These are phyloP conservation scores for Torulaspora microellipsoides DNA, from an alignment of 805 yeast species.

Conservation along the genomic window DNA sequence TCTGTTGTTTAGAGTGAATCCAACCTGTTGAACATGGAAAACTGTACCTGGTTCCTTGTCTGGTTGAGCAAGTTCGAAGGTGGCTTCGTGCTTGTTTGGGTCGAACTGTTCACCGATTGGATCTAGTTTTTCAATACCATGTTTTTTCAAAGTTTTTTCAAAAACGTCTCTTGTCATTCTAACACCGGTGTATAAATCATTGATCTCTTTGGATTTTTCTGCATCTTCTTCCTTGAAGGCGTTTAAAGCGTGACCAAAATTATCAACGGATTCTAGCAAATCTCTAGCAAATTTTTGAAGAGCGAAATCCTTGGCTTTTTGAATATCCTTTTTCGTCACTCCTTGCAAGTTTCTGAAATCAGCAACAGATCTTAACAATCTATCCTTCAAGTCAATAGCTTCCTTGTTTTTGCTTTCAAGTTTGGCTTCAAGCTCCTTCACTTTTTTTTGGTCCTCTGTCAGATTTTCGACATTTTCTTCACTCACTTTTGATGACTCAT, in stretches of 20 bases:
- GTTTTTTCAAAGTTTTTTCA: conserved; percentile 73
- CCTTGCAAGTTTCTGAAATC: conserved; percentile 92
- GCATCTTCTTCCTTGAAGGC: conserved; percentile 64
- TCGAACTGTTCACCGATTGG: conserved; percentile 84
- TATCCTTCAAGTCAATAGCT: conserved; percentile 75
- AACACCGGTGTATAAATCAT: conserved; percentile 80
- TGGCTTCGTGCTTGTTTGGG: conserved; percentile 90
- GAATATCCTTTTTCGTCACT: conserved; percentile 79
- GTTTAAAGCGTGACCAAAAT: conserved; percentile 78
- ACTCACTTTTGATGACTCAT: conserved; percentile 2
- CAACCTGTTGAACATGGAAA: conserved; percentile 87
- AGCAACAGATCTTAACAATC: conserved; percentile 76
- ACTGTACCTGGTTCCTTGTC: conserved; percentile 90
- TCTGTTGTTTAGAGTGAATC: conserved; percentile 79
- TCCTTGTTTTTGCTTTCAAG: conserved; percentile 63
- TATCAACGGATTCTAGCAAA: conserved; percentile 82
- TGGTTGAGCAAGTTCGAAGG: conserved; percentile 81
- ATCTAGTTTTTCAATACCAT: conserved; percentile 76
- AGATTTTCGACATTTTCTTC: conserved; percentile 13
- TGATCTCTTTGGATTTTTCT: conserved; percentile 56
- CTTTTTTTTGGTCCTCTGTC: conserved; percentile 25
- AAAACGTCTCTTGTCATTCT: conserved; percentile 83
- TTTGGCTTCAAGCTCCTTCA: conserved; percentile 46
- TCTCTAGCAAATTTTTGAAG: conserved; percentile 89
- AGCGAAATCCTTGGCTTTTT: conserved; percentile 86